Evolutionary conservation across 2,329 filamentous ascomycete species (phyloP).

Genomic region (Colletotrichum navitas): DNA sequence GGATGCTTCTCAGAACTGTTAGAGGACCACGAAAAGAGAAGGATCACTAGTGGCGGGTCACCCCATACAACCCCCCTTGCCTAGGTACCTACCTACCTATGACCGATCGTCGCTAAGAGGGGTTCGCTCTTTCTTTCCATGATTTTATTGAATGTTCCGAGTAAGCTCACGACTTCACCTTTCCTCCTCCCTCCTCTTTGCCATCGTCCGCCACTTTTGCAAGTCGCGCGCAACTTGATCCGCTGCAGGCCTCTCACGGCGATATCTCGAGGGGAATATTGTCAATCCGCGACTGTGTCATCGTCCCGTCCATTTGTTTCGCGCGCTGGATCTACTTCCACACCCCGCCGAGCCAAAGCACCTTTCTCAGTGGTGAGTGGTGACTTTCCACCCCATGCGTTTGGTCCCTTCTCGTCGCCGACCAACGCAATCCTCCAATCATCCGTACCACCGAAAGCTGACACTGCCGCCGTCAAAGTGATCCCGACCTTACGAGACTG

Average conservation of each 20-base stretch:
- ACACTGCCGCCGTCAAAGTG: conserved; percentile 23
- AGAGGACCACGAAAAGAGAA: neutral
- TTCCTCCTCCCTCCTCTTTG: conserved; percentile 15
- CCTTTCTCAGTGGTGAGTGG: conserved; percentile 32
- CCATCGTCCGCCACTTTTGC: conserved; percentile 4
- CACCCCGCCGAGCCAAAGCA: conserved; percentile 21
- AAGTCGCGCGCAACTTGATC: conserved; percentile 5
- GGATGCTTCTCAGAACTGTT: neutral
- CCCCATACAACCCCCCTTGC: conserved; percentile 1
- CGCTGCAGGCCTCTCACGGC: conserved; percentile 19
- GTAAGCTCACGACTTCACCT: conserved; percentile 14
- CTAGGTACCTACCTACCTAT: no score
- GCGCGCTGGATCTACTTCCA: conserved; percentile 1
- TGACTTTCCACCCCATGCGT: no score
- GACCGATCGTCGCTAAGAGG: conserved; percentile 2
- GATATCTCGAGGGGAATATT: conserved; percentile 3
- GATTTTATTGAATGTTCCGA: conserved; percentile 36
- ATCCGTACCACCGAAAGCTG: conserved; percentile 30
- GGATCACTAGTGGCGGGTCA: conserved; percentile 7
- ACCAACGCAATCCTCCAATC: conserved; percentile 29
- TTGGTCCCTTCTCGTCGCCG: conserved; percentile 6
- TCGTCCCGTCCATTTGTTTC: conserved; percentile 20
- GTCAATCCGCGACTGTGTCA: conserved; percentile 26
- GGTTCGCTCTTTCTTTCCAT: conserved; percentile 19
- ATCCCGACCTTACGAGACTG: conserved; percentile 30